Base-by-base conservation (phyloP, 2,329 filamentous ascomycete genomes). In the Ilyonectria robusta region DNA sequence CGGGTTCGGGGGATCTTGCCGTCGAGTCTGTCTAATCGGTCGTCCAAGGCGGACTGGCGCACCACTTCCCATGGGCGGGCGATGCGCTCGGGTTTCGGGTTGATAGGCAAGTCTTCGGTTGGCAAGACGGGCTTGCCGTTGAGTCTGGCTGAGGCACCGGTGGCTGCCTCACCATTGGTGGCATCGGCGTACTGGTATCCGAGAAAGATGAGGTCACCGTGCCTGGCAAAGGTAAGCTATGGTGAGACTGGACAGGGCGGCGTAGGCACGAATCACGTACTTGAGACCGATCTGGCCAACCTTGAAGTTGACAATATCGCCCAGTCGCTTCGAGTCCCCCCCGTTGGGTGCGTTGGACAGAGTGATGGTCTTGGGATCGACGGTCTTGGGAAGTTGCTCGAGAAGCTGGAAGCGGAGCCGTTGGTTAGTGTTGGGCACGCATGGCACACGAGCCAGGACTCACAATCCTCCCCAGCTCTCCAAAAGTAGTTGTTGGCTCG, bases 181-280 rank as follows among this genome's bases (percentile, higher is more conserved):
- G 76, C 59, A 54, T 87, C 87, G 70, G 84, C 80, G 75, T 93
- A 88, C 73, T 91, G 84, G 82, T 97, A 99, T 71, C 89, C 91
- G 72, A 98, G 85, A 81, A 94, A 99, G 70, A 99, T 89, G 77
- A 97, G 90, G 78, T 97, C 94, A 70, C 96, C 96, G 79, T 99
- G 94, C 69, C 93, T 96, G 66, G 44, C 40, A 5, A 6, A 26
- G 31, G 69, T 80, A 64, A 78, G 74, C 58, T 70, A 48, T 47
- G 33, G 40, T 17, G 23, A 33, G 37, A 35, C 42, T 47, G n/a
- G 13, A 42, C 23, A 19, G 37, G 6, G 13, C n/a, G 10, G n/a
- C 56, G 17, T 31, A 33, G 54, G 19, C 9, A 21, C 15, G 13
- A 47, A 21, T 44, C 53, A 71, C 82, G 69, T 82, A 89, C 88